Conservation (phyloP, 2,329 filamentous ascomycete species). For the Lecanicillium sp. region DNA sequence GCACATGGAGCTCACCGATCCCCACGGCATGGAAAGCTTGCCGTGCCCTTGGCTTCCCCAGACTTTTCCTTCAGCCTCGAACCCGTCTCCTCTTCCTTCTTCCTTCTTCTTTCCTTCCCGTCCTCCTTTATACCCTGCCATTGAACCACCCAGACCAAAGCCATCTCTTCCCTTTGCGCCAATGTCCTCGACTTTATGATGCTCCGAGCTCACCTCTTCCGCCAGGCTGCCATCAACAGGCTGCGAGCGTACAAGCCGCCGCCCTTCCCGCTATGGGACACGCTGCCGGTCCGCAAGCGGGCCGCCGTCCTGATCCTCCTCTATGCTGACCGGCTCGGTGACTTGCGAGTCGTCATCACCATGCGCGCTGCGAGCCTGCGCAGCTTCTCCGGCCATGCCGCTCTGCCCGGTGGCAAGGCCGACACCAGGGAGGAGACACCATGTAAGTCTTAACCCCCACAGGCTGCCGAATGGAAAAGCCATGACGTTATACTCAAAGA, state of each 20-base stretch:
- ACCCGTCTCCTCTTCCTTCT: neutral
- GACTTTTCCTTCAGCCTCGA: too few species aligned
- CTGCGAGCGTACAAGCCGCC: conserved; percentile 54
- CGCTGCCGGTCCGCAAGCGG: conserved; percentile 55
- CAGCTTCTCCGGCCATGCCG: conserved; percentile 76
- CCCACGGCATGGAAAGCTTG: too few species aligned
- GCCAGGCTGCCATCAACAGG: conserved; percentile 50
- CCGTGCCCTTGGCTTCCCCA: conserved; percentile 1
- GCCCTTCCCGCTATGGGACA: conserved; percentile 54
- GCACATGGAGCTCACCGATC: too few species aligned
- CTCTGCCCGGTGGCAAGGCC: conserved; percentile 73
- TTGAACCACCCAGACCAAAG: neutral
- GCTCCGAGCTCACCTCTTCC: conserved; percentile 12
- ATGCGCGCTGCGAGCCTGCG: conserved; percentile 58
- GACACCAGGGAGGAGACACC: conserved; percentile 51
- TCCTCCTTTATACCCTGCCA: neutral
- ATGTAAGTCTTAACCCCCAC: conserved; percentile 39
- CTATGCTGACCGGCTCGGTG: conserved; percentile 75
- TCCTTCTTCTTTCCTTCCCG: neutral
- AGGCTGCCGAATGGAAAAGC: too few species aligned
- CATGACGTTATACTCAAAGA: too few species aligned
- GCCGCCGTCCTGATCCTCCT: conserved; percentile 84
- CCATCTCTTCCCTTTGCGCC: conserved; percentile 2
- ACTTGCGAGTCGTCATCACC: conserved; percentile 64
- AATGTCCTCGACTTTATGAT: conserved; percentile 2